Evolutionary conservation across 2,329 filamentous ascomycete species (phyloP).

Genomic region (Penicillium sp.): DNA sequence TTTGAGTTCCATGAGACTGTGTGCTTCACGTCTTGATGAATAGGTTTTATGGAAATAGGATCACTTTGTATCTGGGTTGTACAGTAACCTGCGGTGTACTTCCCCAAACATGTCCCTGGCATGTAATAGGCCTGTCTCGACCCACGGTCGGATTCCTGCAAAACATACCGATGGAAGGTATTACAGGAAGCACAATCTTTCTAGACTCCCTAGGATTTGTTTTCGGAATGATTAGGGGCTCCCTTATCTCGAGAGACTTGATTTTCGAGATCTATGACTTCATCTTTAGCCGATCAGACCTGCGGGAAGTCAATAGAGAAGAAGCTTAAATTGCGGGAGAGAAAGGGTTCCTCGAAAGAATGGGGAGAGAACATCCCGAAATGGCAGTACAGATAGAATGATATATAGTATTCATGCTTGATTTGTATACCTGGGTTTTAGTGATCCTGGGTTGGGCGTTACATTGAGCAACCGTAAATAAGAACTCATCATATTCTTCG

Average conservation of each 20-base stretch:
- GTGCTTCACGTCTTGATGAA: neutral
- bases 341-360: neutral
- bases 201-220: neutral
- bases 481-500: constrained; percentile 34
- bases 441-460: neutral
- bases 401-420: neutral
- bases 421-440: neutral
- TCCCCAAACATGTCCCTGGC: neutral
- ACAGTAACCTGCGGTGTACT: constrained; percentile 7
- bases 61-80: neutral
- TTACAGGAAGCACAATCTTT: neutral
- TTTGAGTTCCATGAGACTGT: too few relatives aligned
- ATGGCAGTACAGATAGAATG: neutral
- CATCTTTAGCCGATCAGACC: neutral
- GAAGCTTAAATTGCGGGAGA: neutral
- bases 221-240: neutral
- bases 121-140: constrained; percentile 5
- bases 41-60: neutral
- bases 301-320: neutral
- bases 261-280: neutral
- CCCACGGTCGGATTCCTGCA: constrained; percentile 3
- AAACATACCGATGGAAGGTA: constrained; percentile 1
- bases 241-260: neutral
- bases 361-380: neutral
- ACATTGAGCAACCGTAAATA: neutral